Evolutionary conservation across 176 grass and related monocot species (phyloP), one percentile per base, ranked within the genome.

Genomic region (Carex kokanica): DNA sequence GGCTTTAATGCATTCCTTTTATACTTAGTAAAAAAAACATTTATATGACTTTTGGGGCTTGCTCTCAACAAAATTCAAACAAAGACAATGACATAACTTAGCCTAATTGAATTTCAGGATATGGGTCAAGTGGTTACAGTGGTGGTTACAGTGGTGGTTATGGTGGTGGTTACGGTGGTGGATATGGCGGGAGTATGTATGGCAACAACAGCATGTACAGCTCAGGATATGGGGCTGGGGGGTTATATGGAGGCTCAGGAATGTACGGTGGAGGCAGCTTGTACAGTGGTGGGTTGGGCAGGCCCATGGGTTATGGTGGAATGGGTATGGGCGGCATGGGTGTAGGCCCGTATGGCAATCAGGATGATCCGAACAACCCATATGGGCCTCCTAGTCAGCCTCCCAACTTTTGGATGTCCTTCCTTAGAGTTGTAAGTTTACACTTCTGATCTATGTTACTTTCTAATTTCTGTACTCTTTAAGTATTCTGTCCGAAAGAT

Each of bases 371-470:
- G 1, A 90, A 87, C 70, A 90, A 96, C 86, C 88, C 91, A 45
- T 90, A 74, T 80, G 92, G 90, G 49, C 86, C 91, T 87, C 96
- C 93, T 36, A 45, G 91, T 34, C 79, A 88, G 43, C 97, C 97
- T 0, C 93, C 97, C 23, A 83, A 88, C 78, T 93, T 95, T 53
- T 99, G 97, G 97, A 45, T 93, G 18, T 99, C 97, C 36, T 92
- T 99, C 66, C 77, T 99, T 54, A 90, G 91, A 73, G 89, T 92
- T 89, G 97, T 99, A 88, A 31, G 81, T 60, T 75, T 52, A 12
- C 51, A 84, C 38, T 77, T 78, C 56, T 36, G 29, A 24, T 47
- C 32, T 31, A 79, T 36, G 13, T 70, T 40, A 2, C 70, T n/a
- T 20, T 62, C 55, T 14, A 74, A 68, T 27, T 2, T 43, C 9